Evolutionary conservation across 2,329 filamentous ascomycete species (phyloP).

Genomic region (Colletotrichum tanaceti): DNA sequence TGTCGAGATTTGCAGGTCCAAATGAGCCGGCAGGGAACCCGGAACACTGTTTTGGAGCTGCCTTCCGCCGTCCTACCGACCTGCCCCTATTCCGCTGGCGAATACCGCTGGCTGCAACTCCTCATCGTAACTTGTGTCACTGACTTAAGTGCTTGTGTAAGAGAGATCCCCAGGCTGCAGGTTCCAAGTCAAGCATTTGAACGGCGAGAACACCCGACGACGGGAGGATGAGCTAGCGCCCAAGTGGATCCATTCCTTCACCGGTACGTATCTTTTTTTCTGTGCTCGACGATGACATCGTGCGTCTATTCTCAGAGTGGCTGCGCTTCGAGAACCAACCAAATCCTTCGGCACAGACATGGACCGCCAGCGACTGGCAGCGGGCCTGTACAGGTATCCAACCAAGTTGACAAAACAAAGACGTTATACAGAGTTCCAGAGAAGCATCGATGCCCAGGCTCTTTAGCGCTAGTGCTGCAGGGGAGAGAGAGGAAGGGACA

Average conservation of each 20-base stretch:
- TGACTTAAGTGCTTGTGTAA: not conserved
- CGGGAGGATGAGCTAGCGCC: not conserved
- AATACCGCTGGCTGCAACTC: not conserved
- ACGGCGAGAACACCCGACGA: not conserved
- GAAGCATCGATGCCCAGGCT: slow-evolving; percentile 8
- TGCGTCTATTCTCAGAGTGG: slow-evolving; percentile 35
- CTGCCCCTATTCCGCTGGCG: not conserved
- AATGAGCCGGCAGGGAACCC: not conserved
- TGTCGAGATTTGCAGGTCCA: not conserved
- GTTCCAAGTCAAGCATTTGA: not conserved
- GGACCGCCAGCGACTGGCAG: slow-evolving; percentile 1
- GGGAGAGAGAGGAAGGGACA: not conserved
- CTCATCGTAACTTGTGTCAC: too few relatives aligned
- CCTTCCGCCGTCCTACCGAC: not conserved
- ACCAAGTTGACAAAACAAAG: not conserved
- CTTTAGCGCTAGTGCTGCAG: slow-evolving; percentile 23
- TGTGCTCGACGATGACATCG: not conserved
- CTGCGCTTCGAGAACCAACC: slow-evolving; percentile 38
- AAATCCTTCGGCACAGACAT: not conserved
- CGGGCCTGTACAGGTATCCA: not conserved
- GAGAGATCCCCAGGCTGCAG: not conserved
- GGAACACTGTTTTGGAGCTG: not conserved
- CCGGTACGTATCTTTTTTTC: not conserved
- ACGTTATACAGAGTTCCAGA: not conserved
- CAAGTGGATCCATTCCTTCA: not conserved